Evolutionary conservation across 257 asterid genomes (phyloP), one percentile per base, ranked within the genome.

Genomic region (Fraxinus cuspidata): DNA sequence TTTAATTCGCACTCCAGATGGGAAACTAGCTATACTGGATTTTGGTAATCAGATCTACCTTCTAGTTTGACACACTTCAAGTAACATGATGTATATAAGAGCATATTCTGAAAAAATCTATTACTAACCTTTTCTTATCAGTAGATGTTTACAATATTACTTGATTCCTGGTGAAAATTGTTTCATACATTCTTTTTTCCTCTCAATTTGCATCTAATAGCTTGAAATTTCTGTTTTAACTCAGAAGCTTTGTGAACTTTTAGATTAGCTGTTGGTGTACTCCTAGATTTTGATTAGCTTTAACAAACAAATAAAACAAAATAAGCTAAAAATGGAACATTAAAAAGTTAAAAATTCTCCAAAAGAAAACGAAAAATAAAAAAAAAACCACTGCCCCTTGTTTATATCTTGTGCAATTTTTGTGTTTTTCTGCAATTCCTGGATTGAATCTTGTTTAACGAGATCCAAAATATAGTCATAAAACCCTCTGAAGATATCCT

Each of bases 21-120:
- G 99, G 87, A 96, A 96, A 86, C 87, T 96, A 81, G 97, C 97
- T 63, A 87, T 96, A 82, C 91, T 96, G 49, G 99, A 96, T 89
- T 96, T 96, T 81, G 99, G 99, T 95, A 44, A 27, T 58, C 64
- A 27, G 28, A 44, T 38, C 73, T 72, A 34, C 73, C 64, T 63
- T 42, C 74, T 23, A 29, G 32, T 31, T 69, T 42, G 72, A 53
- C 69, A 16, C 51, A 49, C 74, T 78, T 27, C n/a, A 44, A 79
- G 76, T 63, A 75, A 31, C 74, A 38, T 18, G 60, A 47, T 68
- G 73, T 70, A 56, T 29, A 38, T 49, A 77, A 64, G 72, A 68
- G 32, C 64, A 64, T 67, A 7, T 56, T 7, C 73, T 63, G 25
- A 34, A 32, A 77, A 38, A n/a, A 32, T 66, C 44, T 37, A 67